A percentile compares a stretch with the other conserved stretches of the same genome.
phyloP scores from a whole-genome alignment of 768 basidiomycete genomes.

The Hydnomerulius pinastri region DNA sequence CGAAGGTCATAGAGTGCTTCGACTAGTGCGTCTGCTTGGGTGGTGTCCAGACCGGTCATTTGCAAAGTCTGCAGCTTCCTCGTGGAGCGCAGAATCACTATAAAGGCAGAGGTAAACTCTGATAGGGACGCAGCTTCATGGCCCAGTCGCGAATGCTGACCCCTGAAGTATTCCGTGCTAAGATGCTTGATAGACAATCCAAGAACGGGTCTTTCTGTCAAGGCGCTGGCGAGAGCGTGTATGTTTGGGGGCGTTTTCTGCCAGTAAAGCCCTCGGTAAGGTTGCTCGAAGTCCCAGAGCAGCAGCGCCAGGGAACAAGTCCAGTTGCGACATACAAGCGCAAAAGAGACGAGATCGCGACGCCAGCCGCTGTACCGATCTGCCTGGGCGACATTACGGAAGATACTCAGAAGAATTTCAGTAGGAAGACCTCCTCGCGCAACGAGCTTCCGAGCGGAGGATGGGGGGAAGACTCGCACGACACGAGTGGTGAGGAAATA shows the following conservation, averaged over 20 bases:
- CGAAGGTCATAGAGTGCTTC: background rate
- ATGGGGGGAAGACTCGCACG: background rate
- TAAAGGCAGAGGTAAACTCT: background rate
- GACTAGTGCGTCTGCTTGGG: background rate
- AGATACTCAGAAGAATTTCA: background rate
- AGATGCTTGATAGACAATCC: background rate
- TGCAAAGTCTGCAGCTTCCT: slow-evolving; percentile 2
- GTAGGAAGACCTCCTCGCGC: background rate
- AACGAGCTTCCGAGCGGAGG: too few species aligned
- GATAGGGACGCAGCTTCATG: background rate
- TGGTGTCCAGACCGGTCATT: background rate
- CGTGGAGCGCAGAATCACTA: background rate
- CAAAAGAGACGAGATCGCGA: background rate
- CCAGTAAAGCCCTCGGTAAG: too few species aligned
- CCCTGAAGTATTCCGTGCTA: background rate
- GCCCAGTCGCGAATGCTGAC: background rate
- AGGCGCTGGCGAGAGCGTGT: background rate
- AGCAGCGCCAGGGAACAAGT: background rate
- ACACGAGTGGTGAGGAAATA: background rate
- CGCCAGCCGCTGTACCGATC: background rate
- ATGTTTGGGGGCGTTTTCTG: background rate
- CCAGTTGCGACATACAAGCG: background rate
- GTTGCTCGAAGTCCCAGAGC: background rate
- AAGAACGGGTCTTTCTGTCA: background rate
- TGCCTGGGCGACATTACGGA: background rate